phyloP scores from a whole-genome alignment of 2,329 filamentous ascomycete species.

The Cytospora mali region DNA sequence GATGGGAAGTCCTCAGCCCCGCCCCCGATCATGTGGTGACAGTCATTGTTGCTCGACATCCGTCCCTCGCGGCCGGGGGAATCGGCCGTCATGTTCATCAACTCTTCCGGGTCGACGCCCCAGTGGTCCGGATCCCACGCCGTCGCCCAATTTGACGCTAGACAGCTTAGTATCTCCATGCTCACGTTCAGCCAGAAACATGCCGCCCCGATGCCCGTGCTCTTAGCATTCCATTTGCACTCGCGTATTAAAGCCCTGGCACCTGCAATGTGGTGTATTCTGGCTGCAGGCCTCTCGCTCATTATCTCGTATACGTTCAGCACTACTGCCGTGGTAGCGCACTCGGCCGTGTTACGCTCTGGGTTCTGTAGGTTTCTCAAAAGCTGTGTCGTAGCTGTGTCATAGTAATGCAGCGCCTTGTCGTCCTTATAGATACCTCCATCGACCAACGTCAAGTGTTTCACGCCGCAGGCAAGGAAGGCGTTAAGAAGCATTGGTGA shows the following conservation, averaged over 20 bases:
- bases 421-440: conserved; percentile 69
- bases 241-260: conserved; percentile 85
- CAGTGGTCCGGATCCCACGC: conserved; percentile 90
- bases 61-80: conserved; percentile 10
- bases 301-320: conserved; percentile 93
- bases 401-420: conserved; percentile 81
- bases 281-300: conserved; percentile 74
- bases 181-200: conserved; percentile 95
- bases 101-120: conserved; percentile 74
- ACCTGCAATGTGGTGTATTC: conserved; percentile 89
- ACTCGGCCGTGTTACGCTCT: conserved; percentile 79
- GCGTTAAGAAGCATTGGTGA: conserved; percentile 90
- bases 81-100: conserved; percentile 28
- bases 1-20: conserved; percentile 28
- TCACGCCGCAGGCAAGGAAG: conserved; percentile 83
- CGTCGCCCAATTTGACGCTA: conserved; percentile 84
- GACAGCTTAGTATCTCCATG: conserved; percentile 85
- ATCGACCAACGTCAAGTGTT: conserved; percentile 75
- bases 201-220: conserved; percentile 76
- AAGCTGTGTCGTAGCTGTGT: conserved; percentile 79
- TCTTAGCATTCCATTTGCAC: conserved; percentile 83
- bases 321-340: conserved; percentile 83
- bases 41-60: conserved; percentile 19
- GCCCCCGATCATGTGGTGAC: conserved; percentile 29
- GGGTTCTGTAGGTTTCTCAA: conserved; percentile 79